Evolutionary conservation across 805 yeast genomes (phyloP).

Genomic region (Limtongia smithiae): DNA sequence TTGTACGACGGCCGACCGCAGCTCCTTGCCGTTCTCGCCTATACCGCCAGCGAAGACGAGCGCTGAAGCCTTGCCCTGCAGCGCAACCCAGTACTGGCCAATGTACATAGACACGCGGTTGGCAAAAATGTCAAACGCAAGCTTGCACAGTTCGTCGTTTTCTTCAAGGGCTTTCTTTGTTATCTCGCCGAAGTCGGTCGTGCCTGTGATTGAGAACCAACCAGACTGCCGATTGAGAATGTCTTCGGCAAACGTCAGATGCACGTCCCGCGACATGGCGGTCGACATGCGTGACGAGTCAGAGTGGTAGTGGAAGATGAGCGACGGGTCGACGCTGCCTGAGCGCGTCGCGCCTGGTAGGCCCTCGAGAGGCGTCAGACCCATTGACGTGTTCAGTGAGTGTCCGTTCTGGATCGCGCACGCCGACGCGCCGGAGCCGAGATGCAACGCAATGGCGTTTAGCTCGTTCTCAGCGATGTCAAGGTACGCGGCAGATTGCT

Average conservation of each 20-base stretch:
- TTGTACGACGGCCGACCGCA: conserved; percentile 17
- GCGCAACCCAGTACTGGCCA: conserved; percentile 27
- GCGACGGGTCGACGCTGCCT: conserved; percentile 28
- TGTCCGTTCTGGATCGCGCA: conserved; percentile 25
- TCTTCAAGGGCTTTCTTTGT: conserved; percentile 10
- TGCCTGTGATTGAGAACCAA: conserved; percentile 27
- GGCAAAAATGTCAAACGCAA: conserved; percentile 28
- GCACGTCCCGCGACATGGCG: conserved; percentile 21
- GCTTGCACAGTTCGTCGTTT: conserved; percentile 18
- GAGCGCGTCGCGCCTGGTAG: conserved; percentile 30
- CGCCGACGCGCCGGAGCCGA: conserved; percentile 30
- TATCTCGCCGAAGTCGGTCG: conserved; percentile 27
- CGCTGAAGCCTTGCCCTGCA: conserved; percentile 21
- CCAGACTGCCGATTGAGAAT: conserved; percentile 26
- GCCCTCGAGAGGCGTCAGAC: conserved; percentile 29
- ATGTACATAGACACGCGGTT: conserved; percentile 24
- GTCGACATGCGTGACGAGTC: conserved; percentile 28
- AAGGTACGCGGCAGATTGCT: conserved; percentile 9
- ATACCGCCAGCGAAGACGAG: conserved; percentile 29
- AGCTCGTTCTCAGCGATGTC: conserved; percentile 5
- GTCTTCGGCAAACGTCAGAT: conserved; percentile 28
- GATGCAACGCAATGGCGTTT: conserved; percentile 25
- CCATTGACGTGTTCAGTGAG: conserved; percentile 29
- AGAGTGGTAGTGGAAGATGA: conserved; percentile 24
- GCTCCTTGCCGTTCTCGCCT: conserved; percentile 23